These are phyloP conservation scores for Gastrolobium bilobum DNA, from an alignment of 306 rosid genomes.

Conservation along the genomic window DNA sequence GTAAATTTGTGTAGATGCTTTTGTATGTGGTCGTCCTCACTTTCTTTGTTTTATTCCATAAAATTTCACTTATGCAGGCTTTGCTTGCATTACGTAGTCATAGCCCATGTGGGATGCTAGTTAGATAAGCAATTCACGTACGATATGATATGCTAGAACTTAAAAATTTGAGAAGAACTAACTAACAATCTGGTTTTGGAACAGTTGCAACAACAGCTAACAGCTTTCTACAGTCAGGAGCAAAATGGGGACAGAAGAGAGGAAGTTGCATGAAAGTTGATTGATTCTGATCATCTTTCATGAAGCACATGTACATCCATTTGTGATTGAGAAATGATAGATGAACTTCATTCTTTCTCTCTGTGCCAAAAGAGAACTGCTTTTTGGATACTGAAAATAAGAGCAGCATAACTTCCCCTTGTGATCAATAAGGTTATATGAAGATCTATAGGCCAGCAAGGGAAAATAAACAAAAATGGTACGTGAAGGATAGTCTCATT, in stretches of 20 bases:
- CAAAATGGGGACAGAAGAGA: conserved; percentile 67
- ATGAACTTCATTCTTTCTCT: conserved; percentile 49
- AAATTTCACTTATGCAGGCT: background rate
- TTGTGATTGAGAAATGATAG: conserved; percentile 55
- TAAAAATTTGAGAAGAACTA: conserved; percentile 26
- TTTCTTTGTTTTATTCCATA: conserved; percentile 1
- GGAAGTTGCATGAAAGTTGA: conserved; percentile 57
- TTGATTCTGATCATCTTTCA: conserved; percentile 43
- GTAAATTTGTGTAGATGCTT: conserved; percentile 55
- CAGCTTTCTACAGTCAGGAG: conserved; percentile 54
- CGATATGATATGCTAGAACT: background rate
- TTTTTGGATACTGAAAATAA: conserved; percentile 45
- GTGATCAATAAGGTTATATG: conserved; percentile 40
- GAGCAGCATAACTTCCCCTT: conserved; percentile 43
- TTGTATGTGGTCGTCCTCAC: background rate
- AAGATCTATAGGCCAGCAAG: background rate
- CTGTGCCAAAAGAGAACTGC: conserved; percentile 42
- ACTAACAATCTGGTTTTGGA: conserved; percentile 27
- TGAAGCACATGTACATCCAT: conserved; percentile 55
- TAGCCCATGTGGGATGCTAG: background rate
- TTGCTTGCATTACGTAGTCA: background rate
- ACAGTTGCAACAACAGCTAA: conserved; percentile 84
- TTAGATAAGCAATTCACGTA: background rate
- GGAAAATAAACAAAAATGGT: conserved; percentile 37
- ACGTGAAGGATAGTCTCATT: background rate